Base-by-base conservation (phyloP, 116 monocot species). In the Dioscorea cayenensis region DNA sequence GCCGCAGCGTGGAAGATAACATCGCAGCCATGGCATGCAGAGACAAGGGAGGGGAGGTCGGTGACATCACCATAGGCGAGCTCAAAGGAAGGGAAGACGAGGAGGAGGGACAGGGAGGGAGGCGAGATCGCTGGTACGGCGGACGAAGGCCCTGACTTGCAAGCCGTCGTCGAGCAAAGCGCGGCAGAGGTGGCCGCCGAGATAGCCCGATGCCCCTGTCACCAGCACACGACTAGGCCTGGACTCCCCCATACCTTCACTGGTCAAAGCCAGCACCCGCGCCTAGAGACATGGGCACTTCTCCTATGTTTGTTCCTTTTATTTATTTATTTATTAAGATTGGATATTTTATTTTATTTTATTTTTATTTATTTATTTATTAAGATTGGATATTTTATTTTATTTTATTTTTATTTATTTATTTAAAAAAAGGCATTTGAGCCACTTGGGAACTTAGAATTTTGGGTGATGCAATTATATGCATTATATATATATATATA, bases 11-110 rank as follows among this genome's bases (percentile, higher is more conserved):
- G 93, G 78, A 97, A 90, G 60, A 97, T 65, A 38, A 78, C 81
- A 19, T 97, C 83, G 80, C 90, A 88, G 48, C 86, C 93, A 19
- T 79, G 70, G 76, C 69, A 77, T 67, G 97, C 97, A 20, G 14
- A 50, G 36, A 76, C 23, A 16, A 97, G 82, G 48, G 93, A 90
- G 17, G 74, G 70, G 69, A 81, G 79, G 77, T 97, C 90, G 55
- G 84, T 90, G 72, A 97, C 86, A 76, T 97, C 97, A 28, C 97
- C 97, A 76, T 90, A 90, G 21, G 79, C 86, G 75, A 97, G 55
- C 76, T 93, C 84, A 55, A 89, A 73, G 25, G 73, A 21, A 13
- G 71, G 29, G 49, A 73, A 16, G 73, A 21, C 13, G 71, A 58
- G 29, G 49, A 58, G 38, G 68, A 49, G 38, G 68, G 35, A 51